Evolutionary conservation across 2,329 filamentous ascomycete species (phyloP), one percentile per base, ranked within the genome.

Genomic region (Aureobasidium sp.): DNA sequence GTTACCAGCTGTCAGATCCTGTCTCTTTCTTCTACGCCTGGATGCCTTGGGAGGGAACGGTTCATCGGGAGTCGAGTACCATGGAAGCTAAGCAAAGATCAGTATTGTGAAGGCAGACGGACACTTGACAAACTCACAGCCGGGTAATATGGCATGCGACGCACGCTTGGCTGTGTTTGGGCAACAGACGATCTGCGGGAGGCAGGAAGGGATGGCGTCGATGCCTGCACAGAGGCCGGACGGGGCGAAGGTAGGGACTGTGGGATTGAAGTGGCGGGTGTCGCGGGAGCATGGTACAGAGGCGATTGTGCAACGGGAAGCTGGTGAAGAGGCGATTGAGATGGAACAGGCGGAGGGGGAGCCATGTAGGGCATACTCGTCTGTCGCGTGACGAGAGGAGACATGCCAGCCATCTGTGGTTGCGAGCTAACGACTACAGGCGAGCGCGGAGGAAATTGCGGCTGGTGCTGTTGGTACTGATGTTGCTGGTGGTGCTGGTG

Each of bases 11-110:
- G 44, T 47, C 26, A 73, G 70, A 51, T 72, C 73, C 56, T 71
- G 70, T 62, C 75, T 70, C 66, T 74, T 70, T 57, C 81, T 77
- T 67, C 79, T 77, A 67, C 77, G 76, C 58, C 76, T 74, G 15
- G 78, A 76, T 53, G 77, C 76, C 68, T 79, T 77, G 17, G 79
- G 72, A 3, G 84, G 84, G 68, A 87, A 86, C 2, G 78, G 61
- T 34, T 64, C 73, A 23, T 81, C 79, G 17, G 81, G 78, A 32
- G 81, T 78, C 13, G 84, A 87, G 37, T 84, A 77, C 84, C 84
- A 87, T 12, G 84, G 84, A 23, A 87, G 73, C 79, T 82, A 66
- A n/a, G 46, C 23, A 27, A 26, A 48, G 42, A 63, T 48, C 29
- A 57, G 63, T 34, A 37, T 32, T 5, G 26, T 41, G 39, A 12